A percentile compares a stretch with the other conserved stretches of the same genome.
Conservation (phyloP, 306 rosid species). For the Hippophae tibetana region DNA sequence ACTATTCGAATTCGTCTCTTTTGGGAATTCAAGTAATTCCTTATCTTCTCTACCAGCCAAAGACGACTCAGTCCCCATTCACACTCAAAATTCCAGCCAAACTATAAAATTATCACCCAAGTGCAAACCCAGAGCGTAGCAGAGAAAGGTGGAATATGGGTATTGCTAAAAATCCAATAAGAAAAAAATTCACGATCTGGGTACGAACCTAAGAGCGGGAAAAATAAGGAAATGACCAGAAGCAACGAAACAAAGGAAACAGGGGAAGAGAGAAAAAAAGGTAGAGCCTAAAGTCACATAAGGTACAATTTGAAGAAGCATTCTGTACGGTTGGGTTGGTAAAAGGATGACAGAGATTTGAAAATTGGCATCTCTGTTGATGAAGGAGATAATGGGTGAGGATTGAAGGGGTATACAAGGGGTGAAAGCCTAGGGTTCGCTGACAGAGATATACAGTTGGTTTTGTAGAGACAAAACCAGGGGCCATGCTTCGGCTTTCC, state of each 20-base stretch:
- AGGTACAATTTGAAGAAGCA: constrained; percentile 10
- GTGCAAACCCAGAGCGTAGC: no score
- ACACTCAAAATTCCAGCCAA: constrained; percentile 12
- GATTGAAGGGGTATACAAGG: constrained; percentile 45
- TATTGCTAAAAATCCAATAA: neutral
- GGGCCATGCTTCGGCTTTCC: constrained; percentile 84
- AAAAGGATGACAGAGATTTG: constrained; percentile 23
- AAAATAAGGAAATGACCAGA: constrained; percentile 3
- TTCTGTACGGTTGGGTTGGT: constrained; percentile 15
- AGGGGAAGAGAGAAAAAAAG: constrained; percentile 1
- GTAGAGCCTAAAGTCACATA: no score
- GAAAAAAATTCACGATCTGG: constrained; percentile 18
- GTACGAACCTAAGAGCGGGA: constrained; percentile 1
- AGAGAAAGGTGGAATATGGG: constrained; percentile 1
- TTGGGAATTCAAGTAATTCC: constrained; percentile 40
- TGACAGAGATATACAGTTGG: constrained; percentile 51
- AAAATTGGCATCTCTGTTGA: constrained; percentile 30
- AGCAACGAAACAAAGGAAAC: constrained; percentile 17
- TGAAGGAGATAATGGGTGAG: constrained; percentile 25
- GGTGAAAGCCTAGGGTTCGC: constrained; percentile 37
- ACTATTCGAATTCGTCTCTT: neutral
- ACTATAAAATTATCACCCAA: no score
- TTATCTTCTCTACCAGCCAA: constrained; percentile 51
- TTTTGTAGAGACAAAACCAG: constrained; percentile 74
- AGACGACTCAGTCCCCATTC: constrained; percentile 80